Evolutionary conservation across 257 asterid species (phyloP).

Genomic region (Solanum dulcamara): DNA sequence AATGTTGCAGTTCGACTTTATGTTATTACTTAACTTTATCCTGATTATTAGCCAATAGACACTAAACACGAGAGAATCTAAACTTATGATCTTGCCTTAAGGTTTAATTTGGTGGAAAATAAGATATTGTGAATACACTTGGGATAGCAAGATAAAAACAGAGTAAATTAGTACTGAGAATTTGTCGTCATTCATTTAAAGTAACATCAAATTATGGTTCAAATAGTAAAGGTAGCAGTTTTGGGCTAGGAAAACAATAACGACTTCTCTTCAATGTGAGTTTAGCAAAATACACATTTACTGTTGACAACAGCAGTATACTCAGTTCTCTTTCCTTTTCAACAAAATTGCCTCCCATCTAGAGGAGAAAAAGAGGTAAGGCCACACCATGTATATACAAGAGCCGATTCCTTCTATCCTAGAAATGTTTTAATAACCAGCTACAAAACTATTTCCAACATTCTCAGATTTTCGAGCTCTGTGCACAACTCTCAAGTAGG

Average conservation of each 20-base stretch:
- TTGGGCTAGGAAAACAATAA: not conserved
- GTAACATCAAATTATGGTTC: not conserved
- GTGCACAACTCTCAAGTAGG: not conserved
- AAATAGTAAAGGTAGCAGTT: not conserved
- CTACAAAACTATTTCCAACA: not conserved
- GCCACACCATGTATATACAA: not conserved
- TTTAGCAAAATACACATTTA: not conserved
- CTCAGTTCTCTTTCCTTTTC: not conserved
- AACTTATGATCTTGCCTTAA: not conserved
- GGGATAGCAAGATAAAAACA: not conserved
- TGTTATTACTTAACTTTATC: not conserved
- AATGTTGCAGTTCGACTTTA: too few relatives aligned
- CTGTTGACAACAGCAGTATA: not conserved
- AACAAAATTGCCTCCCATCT: not conserved
- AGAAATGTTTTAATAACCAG: not conserved
- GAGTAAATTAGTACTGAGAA: not conserved
- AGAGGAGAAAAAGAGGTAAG: not conserved
- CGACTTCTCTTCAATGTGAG: not conserved
- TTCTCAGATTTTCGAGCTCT: not conserved
- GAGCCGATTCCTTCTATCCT: not conserved
- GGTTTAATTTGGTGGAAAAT: not conserved
- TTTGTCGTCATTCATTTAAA: not conserved
- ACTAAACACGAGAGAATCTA: not conserved
- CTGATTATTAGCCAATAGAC: too few relatives aligned
- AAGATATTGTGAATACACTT: not conserved